Conservation (phyloP, 2,329 filamentous ascomycete species). For the Fusarium sp. region DNA sequence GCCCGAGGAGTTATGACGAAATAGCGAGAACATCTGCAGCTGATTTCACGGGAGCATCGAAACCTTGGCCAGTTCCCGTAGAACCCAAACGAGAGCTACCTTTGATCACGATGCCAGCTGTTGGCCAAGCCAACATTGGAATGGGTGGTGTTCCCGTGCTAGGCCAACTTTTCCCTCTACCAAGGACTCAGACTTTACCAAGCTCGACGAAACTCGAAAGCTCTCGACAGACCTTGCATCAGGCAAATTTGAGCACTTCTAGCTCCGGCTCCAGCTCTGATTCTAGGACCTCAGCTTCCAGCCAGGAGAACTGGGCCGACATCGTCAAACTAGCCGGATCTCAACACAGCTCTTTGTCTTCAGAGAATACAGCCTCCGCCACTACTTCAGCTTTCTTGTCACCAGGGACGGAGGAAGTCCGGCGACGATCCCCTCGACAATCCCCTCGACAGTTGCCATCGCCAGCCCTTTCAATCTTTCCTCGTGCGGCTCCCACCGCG, state of each 20-base stretch:
- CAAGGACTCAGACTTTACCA: conserved; percentile 45
- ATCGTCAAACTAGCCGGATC: background rate
- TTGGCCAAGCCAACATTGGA: conserved; percentile 48
- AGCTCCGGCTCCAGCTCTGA: conserved; percentile 56
- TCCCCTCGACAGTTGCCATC: conserved; percentile 55
- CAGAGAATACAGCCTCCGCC: conserved; percentile 45
- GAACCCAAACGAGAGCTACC: conserved; percentile 46
- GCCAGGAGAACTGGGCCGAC: conserved; percentile 30
- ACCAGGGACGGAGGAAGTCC: conserved; percentile 59
- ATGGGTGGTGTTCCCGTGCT: conserved; percentile 52
- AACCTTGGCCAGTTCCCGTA: background rate
- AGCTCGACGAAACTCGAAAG: conserved; percentile 19
- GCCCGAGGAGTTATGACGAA: conserved; percentile 59
- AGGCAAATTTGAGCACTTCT: conserved; percentile 58
- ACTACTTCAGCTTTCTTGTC: conserved; percentile 61
- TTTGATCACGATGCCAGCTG: conserved; percentile 50
- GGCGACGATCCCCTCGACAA: conserved; percentile 61
- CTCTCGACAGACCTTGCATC: conserved; percentile 39
- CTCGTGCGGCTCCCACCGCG: background rate
- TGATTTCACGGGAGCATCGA: conserved; percentile 34
- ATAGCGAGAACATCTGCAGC: conserved; percentile 54
- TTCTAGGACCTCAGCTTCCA: conserved; percentile 58
- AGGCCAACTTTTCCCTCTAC: conserved; percentile 54
- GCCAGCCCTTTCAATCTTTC: conserved; percentile 22
- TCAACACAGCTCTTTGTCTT: conserved; percentile 1